phyloP scores from a whole-genome alignment of 306 rosid genomes.

The Pterocarpus macrocarpus region DNA sequence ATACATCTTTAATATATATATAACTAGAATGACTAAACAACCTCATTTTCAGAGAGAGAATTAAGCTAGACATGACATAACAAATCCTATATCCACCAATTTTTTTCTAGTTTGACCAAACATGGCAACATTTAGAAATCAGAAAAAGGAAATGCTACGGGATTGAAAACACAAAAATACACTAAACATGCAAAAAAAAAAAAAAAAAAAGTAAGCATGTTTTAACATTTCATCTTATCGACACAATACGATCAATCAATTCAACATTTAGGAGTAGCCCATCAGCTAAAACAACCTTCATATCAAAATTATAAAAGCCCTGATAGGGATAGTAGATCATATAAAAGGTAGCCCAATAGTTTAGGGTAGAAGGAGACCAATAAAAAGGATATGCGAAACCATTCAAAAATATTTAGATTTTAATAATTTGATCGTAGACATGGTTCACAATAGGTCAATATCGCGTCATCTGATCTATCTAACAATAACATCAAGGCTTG shows the following conservation, averaged over 20 bases:
- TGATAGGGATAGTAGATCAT: too few relatives aligned
- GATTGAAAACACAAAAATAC: background rate
- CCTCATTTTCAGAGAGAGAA: background rate
- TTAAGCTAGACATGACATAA: background rate
- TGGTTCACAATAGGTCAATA: too few relatives aligned
- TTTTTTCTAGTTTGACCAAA: slow-evolving; percentile 1
- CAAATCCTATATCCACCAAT: background rate
- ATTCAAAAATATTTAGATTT: too few relatives aligned
- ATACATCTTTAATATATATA: background rate
- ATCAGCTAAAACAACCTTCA: background rate
- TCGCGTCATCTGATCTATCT: too few relatives aligned
- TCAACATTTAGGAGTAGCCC: background rate
- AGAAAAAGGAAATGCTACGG: background rate
- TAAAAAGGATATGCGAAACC: too few relatives aligned
- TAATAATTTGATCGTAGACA: too few relatives aligned
- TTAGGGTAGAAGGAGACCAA: too few relatives aligned
- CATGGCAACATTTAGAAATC: slow-evolving; percentile 1
- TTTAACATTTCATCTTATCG: background rate
- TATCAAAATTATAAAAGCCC: too few relatives aligned
- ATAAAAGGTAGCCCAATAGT: too few relatives aligned
- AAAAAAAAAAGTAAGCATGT: background rate
- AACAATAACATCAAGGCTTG: too few relatives aligned
- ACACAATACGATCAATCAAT: slow-evolving; percentile 18
- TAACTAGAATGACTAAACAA: background rate
- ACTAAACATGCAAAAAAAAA: background rate